Base-by-base conservation (phyloP, 768 basidiomycete species). In the Lactarius deliciosus region DNA sequence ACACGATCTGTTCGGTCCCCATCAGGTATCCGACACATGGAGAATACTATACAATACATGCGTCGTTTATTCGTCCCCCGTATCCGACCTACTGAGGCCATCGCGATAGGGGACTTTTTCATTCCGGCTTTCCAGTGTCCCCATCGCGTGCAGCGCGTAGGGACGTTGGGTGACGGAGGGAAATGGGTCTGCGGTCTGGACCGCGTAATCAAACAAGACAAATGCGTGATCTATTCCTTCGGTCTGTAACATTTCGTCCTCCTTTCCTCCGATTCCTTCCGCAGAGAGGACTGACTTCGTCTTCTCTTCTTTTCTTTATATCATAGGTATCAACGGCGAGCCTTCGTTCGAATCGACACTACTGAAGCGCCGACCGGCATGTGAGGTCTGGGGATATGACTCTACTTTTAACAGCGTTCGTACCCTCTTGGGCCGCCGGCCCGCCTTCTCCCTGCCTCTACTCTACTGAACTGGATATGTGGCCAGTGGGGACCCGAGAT, bases 71-170 rank as follows among this genome's bases (percentile, higher is more conserved):
- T 36, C 36, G 36, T 38, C 36, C 36, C 11, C 13, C 11, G 1
- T 7, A 16, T 15, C 38, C 0, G 15, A 22, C 47, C 20, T 15
- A 20, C 47, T 22, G 45, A 18, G 10, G 36, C 15, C 57, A 38
- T 30, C 36, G 9, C 9, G 22, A 9, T 4, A 57, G 63, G 83
- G 82, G 83, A 84, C 68, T 84, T 84, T 71, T 84, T 83, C 73
- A 76, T 79, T 11, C 79, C 83, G 7, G 75, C 79, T 1, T 85
- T 77, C 68, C 77, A 74, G 50, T 10, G 8, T 83, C 83, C 83
- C 7, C 82, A 83, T 75, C 78, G 80, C 34, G 69, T 81, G 0
- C 77, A 82, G 57, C 77, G 83, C 57, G 11, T 38, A 3, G 36
- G 36, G 2, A 38, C 36, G 13, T 38, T 13, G 36, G 36, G 36